Conservation (phyloP, 2,329 filamentous ascomycete genomes). For the Trichoderma koningiopsis region DNA sequence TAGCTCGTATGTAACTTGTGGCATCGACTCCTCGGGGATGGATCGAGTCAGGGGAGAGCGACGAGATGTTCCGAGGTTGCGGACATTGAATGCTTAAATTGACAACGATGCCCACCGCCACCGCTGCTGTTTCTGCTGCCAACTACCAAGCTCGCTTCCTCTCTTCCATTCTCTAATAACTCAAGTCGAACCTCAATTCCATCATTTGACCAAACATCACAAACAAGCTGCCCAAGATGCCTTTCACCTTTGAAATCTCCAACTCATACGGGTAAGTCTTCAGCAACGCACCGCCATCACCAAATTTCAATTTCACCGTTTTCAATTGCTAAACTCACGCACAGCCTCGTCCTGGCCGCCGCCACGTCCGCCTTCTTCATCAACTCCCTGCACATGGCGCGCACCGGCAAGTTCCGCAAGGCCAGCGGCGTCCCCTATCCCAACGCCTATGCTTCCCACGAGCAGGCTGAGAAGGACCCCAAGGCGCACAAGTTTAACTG, state of each 20-base stretch:
- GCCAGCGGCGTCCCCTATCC: conserved; percentile 59
- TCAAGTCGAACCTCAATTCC: not conserved
- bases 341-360: conserved; percentile 62
- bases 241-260: conserved; percentile 48
- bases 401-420: conserved; percentile 54
- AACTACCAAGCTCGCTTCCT: not conserved
- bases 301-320: too few species aligned
- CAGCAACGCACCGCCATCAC: not conserved
- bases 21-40: not conserved
- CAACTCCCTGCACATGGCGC: conserved; percentile 54
- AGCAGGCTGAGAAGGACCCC: conserved; percentile 56
- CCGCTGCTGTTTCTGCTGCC: not conserved
- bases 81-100: conserved; percentile 21
- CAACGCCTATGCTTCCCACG: conserved; percentile 56
- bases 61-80: not conserved
- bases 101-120: conserved; percentile 9
- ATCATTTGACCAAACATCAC: not conserved
- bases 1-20: too few species aligned
- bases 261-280: conserved; percentile 53
- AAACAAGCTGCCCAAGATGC: conserved; percentile 41
- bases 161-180: not conserved
- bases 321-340: not conserved
- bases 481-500: conserved; percentile 65
- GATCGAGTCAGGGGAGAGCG: conserved; percentile 2
- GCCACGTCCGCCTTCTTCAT: conserved; percentile 61